Percentiles rank a stretch among this genome's conserved stretches.
These are phyloP conservation scores for Phytophthora aleatoria DNA, from an alignment of 352 stramenopile genomes.

Conservation along the genomic window DNA sequence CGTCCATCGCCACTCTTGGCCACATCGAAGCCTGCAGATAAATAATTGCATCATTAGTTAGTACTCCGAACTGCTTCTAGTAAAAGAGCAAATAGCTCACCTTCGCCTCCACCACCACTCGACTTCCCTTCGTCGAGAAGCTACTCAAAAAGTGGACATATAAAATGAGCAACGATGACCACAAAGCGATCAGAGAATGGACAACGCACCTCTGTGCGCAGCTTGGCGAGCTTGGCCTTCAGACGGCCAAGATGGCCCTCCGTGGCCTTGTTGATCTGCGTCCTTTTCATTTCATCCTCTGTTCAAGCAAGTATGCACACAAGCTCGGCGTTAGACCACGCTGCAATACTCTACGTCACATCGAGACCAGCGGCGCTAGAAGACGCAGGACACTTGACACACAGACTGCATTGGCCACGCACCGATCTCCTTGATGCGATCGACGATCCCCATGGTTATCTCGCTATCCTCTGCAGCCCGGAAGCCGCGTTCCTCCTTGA, in stretches of 20 bases:
- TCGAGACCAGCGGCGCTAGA: neutral
- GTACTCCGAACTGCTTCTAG: neutral
- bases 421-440: slow-evolving; percentile 95
- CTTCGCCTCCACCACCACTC: slow-evolving; percentile 77
- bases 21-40: slow-evolving; percentile 91
- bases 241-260: slow-evolving; percentile 92
- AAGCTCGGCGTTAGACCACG: neutral
- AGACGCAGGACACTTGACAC: neutral
- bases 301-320: slow-evolving; percentile 10
- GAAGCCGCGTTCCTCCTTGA: slow-evolving; percentile 15
- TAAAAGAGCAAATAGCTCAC: slow-evolving; percentile 28
- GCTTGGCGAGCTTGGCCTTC: slow-evolving; percentile 99
- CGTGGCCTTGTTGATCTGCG: slow-evolving; percentile 99
- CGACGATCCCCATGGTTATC: slow-evolving; percentile 90
- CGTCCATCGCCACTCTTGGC: slow-evolving; percentile 95
- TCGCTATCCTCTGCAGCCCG: slow-evolving; percentile 20
- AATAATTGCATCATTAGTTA: neutral
- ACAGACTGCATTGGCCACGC: slow-evolving; percentile 11
- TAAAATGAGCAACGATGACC: slow-evolving; percentile 3
- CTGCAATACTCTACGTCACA: neutral
- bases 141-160: slow-evolving; percentile 26
- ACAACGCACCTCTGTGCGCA: slow-evolving; percentile 93
- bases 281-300: slow-evolving; percentile 97
- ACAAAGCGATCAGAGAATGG: neutral
- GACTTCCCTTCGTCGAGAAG: slow-evolving; percentile 85